These are phyloP conservation scores for Betula pendula DNA, from an alignment of 306 rosid genomes.

Conservation along the genomic window DNA sequence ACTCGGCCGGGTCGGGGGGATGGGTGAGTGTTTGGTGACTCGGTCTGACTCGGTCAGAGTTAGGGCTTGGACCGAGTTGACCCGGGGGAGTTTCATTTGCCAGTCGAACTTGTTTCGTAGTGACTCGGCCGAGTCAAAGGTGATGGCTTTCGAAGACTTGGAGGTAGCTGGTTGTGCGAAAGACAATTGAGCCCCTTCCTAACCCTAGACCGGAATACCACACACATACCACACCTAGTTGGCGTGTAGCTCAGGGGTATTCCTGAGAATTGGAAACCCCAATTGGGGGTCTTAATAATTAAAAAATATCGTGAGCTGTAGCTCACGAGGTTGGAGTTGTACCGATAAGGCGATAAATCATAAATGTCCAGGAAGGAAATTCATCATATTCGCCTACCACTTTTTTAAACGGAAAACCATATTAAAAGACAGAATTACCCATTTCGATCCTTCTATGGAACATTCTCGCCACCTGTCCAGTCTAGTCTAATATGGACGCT, in stretches of 20 bases:
- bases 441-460: no score
- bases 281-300: neutral
- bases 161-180: no score
- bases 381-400: neutral
- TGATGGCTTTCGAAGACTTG: neutral
- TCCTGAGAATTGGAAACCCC: neutral
- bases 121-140: slow-evolving; percentile 1
- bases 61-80: slow-evolving; percentile 29
- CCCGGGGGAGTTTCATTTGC: slow-evolving; percentile 25
- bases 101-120: neutral
- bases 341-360: no score
- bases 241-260: neutral
- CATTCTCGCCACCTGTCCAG: neutral
- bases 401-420: neutral
- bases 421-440: slow-evolving; percentile 1
- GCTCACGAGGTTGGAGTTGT: slow-evolving; percentile 2
- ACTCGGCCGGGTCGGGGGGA: slow-evolving; percentile 17
- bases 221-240: neutral
- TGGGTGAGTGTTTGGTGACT: slow-evolving; percentile 9
- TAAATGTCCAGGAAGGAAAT: neutral
- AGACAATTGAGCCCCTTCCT: slow-evolving; percentile 14
- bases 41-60: slow-evolving; percentile 18
- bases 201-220: neutral
- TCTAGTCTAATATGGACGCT: no score
- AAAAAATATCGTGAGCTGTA: slow-evolving; percentile 26